A percentile compares a stretch with the other conserved stretches of the same genome.
Evolutionary conservation across 1,139 yeast genomes (phyloP).

Genomic region (Yamadazyma triangularis): DNA sequence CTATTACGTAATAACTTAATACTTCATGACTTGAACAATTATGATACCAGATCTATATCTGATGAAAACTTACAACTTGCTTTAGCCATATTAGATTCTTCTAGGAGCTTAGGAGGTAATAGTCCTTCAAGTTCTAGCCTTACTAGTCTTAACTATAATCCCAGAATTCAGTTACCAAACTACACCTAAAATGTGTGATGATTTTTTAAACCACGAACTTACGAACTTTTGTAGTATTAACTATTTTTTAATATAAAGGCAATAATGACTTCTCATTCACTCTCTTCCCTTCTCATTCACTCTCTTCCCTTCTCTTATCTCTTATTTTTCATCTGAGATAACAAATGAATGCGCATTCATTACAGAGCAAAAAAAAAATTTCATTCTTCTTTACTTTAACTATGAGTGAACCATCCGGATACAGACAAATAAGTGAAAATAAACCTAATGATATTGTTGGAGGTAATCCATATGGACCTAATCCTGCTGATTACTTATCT

Average conservation of each 20-base stretch:
- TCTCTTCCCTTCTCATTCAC: too few species aligned
- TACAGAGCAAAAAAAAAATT: not conserved
- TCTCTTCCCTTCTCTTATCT: too few species aligned
- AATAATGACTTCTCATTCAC: too few species aligned
- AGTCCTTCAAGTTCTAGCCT: not conserved
- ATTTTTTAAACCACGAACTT: not conserved
- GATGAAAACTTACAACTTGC: slow-evolving; percentile 3
- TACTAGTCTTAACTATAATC: slow-evolving; percentile 1
- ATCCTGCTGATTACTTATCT: slow-evolving; percentile 54
- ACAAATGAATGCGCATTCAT: not conserved
- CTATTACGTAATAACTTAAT: slow-evolving; percentile 4
- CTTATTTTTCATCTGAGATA: not conserved
- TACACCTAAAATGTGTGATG: not conserved
- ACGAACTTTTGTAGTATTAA: not conserved
- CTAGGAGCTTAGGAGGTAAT: not conserved
- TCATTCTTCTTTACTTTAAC: not conserved
- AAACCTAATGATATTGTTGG: slow-evolving; percentile 3
- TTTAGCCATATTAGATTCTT: slow-evolving; percentile 2
- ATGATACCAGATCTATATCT: slow-evolving; percentile 2
- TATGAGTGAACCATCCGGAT: slow-evolving; percentile 13
- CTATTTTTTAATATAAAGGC: too few species aligned
- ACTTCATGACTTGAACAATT: slow-evolving; percentile 7
- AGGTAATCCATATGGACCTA: slow-evolving; percentile 53
- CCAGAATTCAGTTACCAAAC: slow-evolving; percentile 5
- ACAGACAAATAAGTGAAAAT: slow-evolving; percentile 13